Evolutionary conservation across 2,329 filamentous ascomycete species (phyloP), one percentile per base, ranked within the genome.

Genomic region (Beauveria rudraprayagi): DNA sequence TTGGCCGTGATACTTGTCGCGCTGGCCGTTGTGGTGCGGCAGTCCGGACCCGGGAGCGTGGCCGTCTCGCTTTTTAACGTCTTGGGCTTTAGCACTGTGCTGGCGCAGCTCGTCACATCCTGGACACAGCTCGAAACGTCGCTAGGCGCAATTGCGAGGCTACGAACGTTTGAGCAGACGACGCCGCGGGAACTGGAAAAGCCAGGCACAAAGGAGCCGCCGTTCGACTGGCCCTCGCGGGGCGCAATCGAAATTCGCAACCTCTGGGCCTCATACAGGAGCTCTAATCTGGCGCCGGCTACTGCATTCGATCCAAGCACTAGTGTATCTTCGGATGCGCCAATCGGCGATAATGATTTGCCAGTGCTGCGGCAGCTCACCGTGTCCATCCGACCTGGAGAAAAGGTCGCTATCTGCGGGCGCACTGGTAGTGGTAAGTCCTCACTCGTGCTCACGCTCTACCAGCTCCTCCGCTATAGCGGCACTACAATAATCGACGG

Each of bases 281-380:
- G 19, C 34, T n/a, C 41, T 17, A 10, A 16, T 14, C 16, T 28
- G 14, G 26, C 22, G 59, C 22, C 19, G 30, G 22, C 22, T 22
- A 22, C 22, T 22, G 22, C 22, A 22, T 22, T 22, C 22, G 22
- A 22, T 22, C 22, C 22, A 22, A 22, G 22, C 22, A 22, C 22
- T 22, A 22, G 22, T 22, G 22, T 22, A 22, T 22, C 2, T 22
- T 22, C 22, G 22, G 22, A 22, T 22, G 22, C 22, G 22, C 22
- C 22, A 22, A 22, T n/a, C 17, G 34, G 19, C 61, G 10, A 62
- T 5, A 46, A 56, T 22, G 46, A 52, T 16, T 55, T 62, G 16
- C 61, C 60, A 10, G 66, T 70, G 4, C 65, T 74, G 9, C 62
- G 66, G 8, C 53, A 68, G 8, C 44, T 74, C 9, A 63, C 63